Evolutionary conservation across 2,329 filamentous ascomycete species (phyloP).

Genomic region (Fusarium longipes): DNA sequence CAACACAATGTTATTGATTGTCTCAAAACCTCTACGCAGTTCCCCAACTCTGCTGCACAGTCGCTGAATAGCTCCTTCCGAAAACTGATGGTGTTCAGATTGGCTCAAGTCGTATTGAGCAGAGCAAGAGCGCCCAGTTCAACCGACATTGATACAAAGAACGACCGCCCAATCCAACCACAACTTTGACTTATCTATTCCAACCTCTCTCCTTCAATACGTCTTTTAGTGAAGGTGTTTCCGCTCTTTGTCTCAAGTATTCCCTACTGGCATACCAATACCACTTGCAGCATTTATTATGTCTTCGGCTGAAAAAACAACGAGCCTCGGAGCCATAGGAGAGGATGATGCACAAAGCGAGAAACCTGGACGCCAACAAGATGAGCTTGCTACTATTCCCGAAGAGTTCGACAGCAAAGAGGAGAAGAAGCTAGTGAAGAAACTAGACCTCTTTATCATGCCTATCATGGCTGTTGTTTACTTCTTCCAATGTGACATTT

Average conservation of each 20-base stretch:
- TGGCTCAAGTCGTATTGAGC: neutral
- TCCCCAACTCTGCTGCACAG: neutral
- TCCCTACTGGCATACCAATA: neutral
- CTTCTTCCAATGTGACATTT: constrained; percentile 33
- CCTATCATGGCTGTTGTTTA: constrained; percentile 37
- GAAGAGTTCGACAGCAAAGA: constrained; percentile 34
- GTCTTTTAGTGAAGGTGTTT: neutral
- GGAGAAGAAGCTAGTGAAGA: constrained; percentile 29
- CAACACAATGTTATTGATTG: neutral
- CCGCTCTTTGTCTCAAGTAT: neutral
- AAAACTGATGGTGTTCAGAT: neutral
- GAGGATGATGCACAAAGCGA: constrained; percentile 11
- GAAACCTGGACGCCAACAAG: constrained; percentile 7
- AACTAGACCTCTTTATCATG: constrained; percentile 32
- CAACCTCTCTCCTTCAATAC: neutral
- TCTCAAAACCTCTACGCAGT: neutral
- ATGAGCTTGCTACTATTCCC: constrained; percentile 24
- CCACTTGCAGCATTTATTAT: neutral
- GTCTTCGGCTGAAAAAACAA: constrained; percentile 5
- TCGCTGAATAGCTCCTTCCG: neutral
- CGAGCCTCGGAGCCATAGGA: neutral
- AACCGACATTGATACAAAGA: neutral
- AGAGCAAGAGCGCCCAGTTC: neutral
- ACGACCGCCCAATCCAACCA: neutral
- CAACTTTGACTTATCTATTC: neutral